Base-by-base conservation (phyloP, 768 basidiomycete species). In the Rhodotorula paludigena region DNA sequence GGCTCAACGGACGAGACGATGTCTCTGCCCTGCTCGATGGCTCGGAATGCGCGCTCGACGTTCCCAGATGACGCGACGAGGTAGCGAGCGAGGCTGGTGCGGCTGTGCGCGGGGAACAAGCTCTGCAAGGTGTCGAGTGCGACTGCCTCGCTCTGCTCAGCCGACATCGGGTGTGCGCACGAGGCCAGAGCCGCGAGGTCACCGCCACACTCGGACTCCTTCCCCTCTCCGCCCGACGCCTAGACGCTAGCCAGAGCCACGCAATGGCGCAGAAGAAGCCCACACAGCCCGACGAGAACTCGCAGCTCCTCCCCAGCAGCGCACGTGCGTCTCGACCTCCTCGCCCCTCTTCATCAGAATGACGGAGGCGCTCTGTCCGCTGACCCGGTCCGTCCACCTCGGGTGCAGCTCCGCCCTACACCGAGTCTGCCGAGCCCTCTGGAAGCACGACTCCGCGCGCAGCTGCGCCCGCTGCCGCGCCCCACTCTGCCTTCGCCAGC, bases 41-140 rank as follows among this genome's bases (percentile, higher is more conserved):
- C 66, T 16, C 49, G 56, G 32, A 38, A 53, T 8, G 66, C 66
- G 28, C 66, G 47, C 15, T 53, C 56, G 49, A 68, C 21, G 66
- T 68, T 33, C 21, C 12, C 5, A n/a, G 30, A 36, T 3, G 60
- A 39, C 2, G 66, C 61, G 23, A 38, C 28, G 60, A 68, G 61
- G 61, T 63, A 68, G 3, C 38, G 1, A 6, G 9, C 23, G 20
- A 63, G 44, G 14, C 25, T 32, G 25, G 33, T 1, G 12, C 20
- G 18, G 35, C 28, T n/a, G 23, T 16, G 55, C 0, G 2, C 5
- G 5, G 66, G 66, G 32, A 52, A 68, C 23, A 68, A 52, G 23
- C 49, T 41, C 4, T 7, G 32, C 2, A 68, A 38, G 15, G 60
- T 68, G 23, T 42, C 39, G n/a, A 68, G 48, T 1, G 30, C 23